Percentiles rank a stretch among this genome's conserved stretches.
Evolutionary conservation across 73 alveolate genomes (phyloP).

Genomic region (Urostyla sp.): DNA sequence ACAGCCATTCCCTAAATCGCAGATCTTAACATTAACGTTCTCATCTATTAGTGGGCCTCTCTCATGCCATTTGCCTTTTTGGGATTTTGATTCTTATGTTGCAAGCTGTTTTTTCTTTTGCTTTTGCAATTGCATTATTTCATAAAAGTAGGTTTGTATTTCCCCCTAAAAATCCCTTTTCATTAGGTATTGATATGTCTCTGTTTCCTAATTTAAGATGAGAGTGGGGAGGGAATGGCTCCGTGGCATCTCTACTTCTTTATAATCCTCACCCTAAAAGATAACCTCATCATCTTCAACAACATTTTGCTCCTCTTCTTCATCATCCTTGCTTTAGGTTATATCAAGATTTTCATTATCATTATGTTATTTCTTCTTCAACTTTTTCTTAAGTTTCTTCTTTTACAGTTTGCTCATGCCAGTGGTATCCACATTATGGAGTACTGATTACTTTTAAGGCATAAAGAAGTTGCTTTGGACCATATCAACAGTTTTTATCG

Average conservation of each 20-base stretch:
- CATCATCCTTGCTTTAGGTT: not conserved
- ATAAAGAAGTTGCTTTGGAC: not conserved
- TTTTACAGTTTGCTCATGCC: constrained; percentile 28
- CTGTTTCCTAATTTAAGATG: not conserved
- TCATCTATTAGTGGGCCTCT: constrained; percentile 61
- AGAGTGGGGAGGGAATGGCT: not conserved
- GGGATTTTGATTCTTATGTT: not conserved
- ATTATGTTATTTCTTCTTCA: constrained; percentile 1
- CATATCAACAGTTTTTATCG: not conserved
- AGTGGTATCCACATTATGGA: constrained; percentile 21
- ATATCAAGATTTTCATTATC: not conserved
- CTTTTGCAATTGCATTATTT: not conserved
- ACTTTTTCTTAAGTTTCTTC: constrained; percentile 22
- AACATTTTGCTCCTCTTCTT: not conserved
- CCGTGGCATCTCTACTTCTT: not conserved
- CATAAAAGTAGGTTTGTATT: not conserved
- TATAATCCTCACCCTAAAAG: not conserved
- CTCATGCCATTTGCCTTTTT: constrained; percentile 19
- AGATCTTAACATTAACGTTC: constrained; percentile 83
- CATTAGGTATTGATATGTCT: constrained; percentile 4
- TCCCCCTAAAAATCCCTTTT: constrained; percentile 11
- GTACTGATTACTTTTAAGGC: constrained; percentile 4
- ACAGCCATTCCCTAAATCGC: constrained; percentile 97
- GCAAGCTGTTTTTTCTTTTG: not conserved
- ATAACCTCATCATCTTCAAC: not conserved